A percentile compares a stretch with the other conserved stretches of the same genome.
Evolutionary conservation across 768 basidiomycete species (phyloP).

Genomic region (Infundibulicybe gibba): DNA sequence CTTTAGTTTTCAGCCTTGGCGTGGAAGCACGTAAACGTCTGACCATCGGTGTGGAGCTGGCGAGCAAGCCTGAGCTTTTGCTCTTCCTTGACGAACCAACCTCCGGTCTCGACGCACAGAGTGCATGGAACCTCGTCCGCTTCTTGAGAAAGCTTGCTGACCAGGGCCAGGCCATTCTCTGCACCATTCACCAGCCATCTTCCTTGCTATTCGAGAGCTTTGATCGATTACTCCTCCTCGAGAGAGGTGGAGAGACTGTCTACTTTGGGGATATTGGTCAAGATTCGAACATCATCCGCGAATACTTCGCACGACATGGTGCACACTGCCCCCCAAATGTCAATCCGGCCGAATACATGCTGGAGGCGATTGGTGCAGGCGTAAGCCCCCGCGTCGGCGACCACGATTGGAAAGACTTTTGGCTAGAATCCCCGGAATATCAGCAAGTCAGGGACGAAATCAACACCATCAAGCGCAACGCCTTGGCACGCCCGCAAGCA

Average conservation of each 20-base stretch:
- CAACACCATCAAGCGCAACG: conserved; percentile 40
- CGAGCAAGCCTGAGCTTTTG: conserved; percentile 78
- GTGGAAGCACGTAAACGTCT: conserved; percentile 79
- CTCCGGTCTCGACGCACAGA: conserved; percentile 41
- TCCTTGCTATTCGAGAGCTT: conserved; percentile 86
- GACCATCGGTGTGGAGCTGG: conserved; percentile 90
- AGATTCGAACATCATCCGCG: conserved; percentile 62
- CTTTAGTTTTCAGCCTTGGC: conserved; percentile 67
- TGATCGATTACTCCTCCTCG: conserved; percentile 63
- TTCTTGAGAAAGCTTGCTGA: conserved; percentile 82
- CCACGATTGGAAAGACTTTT: conserved; percentile 84
- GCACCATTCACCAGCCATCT: conserved; percentile 89
- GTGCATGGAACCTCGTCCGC: conserved; percentile 79
- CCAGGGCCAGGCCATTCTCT: conserved; percentile 85
- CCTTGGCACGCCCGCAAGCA: conserved; percentile 36
- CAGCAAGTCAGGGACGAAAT: conserved; percentile 39
- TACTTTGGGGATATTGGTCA: conserved; percentile 89
- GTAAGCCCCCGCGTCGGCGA: conserved; percentile 67
- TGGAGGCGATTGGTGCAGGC: conserved; percentile 87
- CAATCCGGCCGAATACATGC: conserved; percentile 80
- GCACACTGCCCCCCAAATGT: conserved; percentile 71
- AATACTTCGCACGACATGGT: conserved; percentile 76
- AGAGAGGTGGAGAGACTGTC: conserved; percentile 85
- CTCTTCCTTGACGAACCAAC: conserved; percentile 62
- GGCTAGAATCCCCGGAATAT: conserved; percentile 71